These are phyloP conservation scores for Amanita muscaria DNA, from an alignment of 768 basidiomycete genomes.

Conservation along the genomic window DNA sequence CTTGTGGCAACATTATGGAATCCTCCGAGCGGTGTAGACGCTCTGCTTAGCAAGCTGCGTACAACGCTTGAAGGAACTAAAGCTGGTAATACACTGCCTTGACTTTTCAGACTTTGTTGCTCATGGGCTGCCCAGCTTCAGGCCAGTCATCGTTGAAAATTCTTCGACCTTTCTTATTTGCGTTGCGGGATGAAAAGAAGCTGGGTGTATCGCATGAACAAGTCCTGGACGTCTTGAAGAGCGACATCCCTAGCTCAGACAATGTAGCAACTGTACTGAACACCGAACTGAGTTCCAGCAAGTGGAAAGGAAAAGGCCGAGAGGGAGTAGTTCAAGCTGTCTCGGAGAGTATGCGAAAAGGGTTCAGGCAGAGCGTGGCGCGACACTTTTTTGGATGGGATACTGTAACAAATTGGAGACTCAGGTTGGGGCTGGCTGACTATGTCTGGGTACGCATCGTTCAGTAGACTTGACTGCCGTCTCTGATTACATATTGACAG, in stretches of 20 bases:
- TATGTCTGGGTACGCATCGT: constrained; percentile 34
- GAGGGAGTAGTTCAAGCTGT: constrained; percentile 8
- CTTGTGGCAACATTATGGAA: constrained; percentile 52
- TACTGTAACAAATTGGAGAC: constrained; percentile 39
- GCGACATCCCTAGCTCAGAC: not conserved
- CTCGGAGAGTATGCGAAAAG: constrained; percentile 29
- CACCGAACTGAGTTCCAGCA: not conserved
- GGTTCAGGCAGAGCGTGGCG: constrained; percentile 43
- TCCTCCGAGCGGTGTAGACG: not conserved
- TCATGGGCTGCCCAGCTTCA: constrained; percentile 19
- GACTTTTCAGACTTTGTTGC: too few relatives aligned
- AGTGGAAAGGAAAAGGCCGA: constrained; percentile 2
- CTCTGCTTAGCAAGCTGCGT: not conserved
- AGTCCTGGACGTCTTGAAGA: not conserved
- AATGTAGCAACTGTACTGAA: not conserved
- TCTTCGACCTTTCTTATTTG: constrained; percentile 44
- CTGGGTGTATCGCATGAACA: constrained; percentile 11
- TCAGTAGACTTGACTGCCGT: not conserved
- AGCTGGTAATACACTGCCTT: constrained; percentile 20
- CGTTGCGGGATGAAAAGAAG: constrained; percentile 27
- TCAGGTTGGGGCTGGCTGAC: constrained; percentile 47
- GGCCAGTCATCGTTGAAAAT: constrained; percentile 40
- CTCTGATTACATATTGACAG: constrained; percentile 18
- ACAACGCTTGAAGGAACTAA: constrained; percentile 12
- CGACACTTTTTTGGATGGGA: constrained; percentile 59